Conservation (phyloP, 2,329 filamentous ascomycete species). For the Thermothelomyces thermophilus region DNA sequence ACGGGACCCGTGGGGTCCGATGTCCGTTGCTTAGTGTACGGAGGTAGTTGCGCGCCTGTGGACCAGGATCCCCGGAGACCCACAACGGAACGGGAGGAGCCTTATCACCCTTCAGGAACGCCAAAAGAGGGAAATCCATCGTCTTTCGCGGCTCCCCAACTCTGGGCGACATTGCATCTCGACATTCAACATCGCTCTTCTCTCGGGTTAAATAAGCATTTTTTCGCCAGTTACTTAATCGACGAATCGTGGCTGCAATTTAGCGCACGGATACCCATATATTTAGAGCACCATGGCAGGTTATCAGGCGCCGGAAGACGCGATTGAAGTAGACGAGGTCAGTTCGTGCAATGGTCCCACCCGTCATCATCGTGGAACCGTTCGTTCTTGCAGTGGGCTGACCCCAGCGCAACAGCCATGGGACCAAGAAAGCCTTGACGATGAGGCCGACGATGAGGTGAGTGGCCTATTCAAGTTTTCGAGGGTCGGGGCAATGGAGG, state of each 20-base stretch:
- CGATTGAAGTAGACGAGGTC: constrained; percentile 8
- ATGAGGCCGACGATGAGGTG: constrained; percentile 8
- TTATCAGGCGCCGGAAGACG: neutral
- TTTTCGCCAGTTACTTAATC: neutral
- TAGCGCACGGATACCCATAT: too few relatives aligned
- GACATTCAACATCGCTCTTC: neutral
- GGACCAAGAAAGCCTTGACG: constrained; percentile 5
- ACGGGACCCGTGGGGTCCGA: neutral
- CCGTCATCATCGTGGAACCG: neutral
- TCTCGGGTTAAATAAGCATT: neutral
- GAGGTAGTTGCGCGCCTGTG: too few relatives aligned
- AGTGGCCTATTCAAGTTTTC: too few relatives aligned
- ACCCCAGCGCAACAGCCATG: neutral
- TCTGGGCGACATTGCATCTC: too few relatives aligned
- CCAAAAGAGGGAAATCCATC: too few relatives aligned
- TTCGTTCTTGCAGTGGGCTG: neutral
- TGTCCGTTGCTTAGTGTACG: too few relatives aligned
- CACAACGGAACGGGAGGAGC: too few relatives aligned
- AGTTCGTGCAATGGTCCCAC: neutral
- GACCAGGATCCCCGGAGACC: too few relatives aligned
- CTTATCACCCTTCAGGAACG: too few relatives aligned
- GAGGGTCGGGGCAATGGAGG: too few relatives aligned
- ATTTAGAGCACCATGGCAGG: neutral
- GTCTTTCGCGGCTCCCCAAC: too few relatives aligned
- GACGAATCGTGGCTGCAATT: neutral